Evolutionary conservation across 2,329 filamentous ascomycete genomes (phyloP), one percentile per base, ranked within the genome.

Genomic region (Fusarium sulawesiense): DNA sequence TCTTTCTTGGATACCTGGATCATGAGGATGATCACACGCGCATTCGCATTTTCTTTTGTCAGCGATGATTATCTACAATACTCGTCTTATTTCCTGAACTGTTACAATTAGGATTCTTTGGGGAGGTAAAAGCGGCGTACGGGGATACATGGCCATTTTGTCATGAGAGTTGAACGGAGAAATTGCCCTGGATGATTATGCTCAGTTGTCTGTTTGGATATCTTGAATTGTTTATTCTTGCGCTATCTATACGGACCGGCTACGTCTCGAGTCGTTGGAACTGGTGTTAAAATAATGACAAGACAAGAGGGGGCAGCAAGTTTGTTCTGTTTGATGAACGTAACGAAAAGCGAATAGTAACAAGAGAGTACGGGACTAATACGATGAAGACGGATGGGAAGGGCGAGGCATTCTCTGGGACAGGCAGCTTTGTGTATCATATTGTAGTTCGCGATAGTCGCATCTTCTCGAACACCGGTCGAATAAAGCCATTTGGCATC

Each of bases 391-490:
- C 27, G 55, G 61, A 41, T 47, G 42, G 51, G 40, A 53, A 42
- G 60, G 59, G 49, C 23, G 32, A 65, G 46, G 57, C 64, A 60
- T 60, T 64, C 42, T 54, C 32, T 50, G 47, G 30, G 30, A 37
- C 47, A 21, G 21, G 66, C 55, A 66, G 59, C 56, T 69, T 71
- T 63, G 62, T 75, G 63, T 71, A 75, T 74, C 69, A 75, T 74
- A 69, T 74, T 74, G 71, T 75, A 75, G 74, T 70, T 71, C 53
- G 72, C 64, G 72, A 68, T 72, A 63, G 44, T 75, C 60, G 64
- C 59, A 63, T 49, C 48, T 60, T 65, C 59, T 62, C 55, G 27
- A 59, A 74, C 54, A 68, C 49, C 25, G 54, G 50, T 51, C 44
- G 56, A 73, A 60, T 53, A 61, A 60, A 55, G 60, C 53, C 62